Percentiles rank a stretch among this genome's conserved stretches.
These are phyloP conservation scores for Aspergillus pseudoviridinutans DNA, from an alignment of 2,329 filamentous ascomycete species.

Conservation along the genomic window DNA sequence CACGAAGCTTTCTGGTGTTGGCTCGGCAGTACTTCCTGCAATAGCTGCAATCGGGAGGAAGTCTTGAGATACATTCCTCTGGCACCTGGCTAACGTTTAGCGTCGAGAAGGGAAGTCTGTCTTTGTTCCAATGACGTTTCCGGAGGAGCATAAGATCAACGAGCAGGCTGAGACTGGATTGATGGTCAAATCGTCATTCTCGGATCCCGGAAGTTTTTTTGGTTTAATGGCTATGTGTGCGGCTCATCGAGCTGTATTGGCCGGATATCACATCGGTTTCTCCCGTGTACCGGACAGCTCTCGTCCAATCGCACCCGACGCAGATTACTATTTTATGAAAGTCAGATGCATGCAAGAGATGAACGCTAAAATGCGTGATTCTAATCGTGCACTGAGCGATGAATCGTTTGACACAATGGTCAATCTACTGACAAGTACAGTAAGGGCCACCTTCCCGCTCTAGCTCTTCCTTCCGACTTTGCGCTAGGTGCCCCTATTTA, in stretches of 20 bases:
- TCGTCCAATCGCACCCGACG: constrained; percentile 23
- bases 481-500: not conserved
- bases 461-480: not conserved
- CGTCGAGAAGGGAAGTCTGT: constrained; percentile 26
- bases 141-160: constrained; percentile 26
- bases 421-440: constrained; percentile 34
- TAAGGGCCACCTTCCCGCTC: constrained; percentile 14
- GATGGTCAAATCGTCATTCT: constrained; percentile 30
- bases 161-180: constrained; percentile 24
- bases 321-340: constrained; percentile 39
- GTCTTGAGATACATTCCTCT: not conserved
- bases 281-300: constrained; percentile 14
- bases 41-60: not conserved
- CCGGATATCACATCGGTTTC: constrained; percentile 21
- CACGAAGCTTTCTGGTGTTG: not conserved
- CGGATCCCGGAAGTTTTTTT: constrained; percentile 36
- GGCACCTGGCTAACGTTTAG: constrained; percentile 13
- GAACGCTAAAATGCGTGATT: constrained; percentile 29
- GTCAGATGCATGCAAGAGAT: constrained; percentile 32
- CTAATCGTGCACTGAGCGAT: constrained; percentile 24
- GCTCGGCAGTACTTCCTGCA: not conserved
- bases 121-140: constrained; percentile 39
- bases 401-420: constrained; percentile 37
- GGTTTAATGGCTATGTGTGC: constrained; percentile 38
- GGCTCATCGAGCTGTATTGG: constrained; percentile 35